These are phyloP conservation scores for Nothomitra cinnamomea DNA, from an alignment of 2,329 filamentous ascomycete species.

Conservation along the genomic window DNA sequence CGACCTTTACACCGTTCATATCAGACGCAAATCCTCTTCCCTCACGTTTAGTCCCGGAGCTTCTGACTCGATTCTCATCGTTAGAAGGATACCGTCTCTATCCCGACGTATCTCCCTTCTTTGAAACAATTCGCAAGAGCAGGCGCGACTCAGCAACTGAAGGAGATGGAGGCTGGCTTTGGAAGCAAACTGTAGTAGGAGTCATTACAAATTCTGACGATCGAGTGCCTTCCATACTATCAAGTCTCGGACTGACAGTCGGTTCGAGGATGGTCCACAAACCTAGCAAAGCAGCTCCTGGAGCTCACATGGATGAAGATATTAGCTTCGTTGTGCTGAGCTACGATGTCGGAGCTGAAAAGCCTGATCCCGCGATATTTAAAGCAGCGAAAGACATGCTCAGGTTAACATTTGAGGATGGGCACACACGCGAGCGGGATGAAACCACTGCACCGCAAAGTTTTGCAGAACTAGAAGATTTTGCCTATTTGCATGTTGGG, in stretches of 20 bases:
- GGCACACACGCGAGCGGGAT: neutral
- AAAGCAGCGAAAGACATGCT: constrained; percentile 32
- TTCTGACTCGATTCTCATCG: constrained; percentile 37
- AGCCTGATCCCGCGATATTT: constrained; percentile 41
- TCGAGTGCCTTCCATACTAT: constrained; percentile 36
- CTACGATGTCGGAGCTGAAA: constrained; percentile 44
- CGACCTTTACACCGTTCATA: constrained; percentile 32
- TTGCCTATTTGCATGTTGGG: constrained; percentile 34
- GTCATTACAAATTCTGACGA: constrained; percentile 48
- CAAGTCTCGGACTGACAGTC: constrained; percentile 34
- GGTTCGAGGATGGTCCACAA: neutral
- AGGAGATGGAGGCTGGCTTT: constrained; percentile 16
- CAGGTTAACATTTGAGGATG: neutral
- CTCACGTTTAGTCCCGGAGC: constrained; percentile 26
- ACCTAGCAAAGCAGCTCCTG: neutral
- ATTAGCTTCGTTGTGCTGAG: constrained; percentile 44
- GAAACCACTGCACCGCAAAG: constrained; percentile 2
- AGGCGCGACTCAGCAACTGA: constrained; percentile 1
- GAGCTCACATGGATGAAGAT: constrained; percentile 15
- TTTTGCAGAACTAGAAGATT: constrained; percentile 6
- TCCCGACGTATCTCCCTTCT: constrained; percentile 27
- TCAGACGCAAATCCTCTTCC: constrained; percentile 22
- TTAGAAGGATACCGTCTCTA: constrained; percentile 34
- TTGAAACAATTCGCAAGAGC: constrained; percentile 24
- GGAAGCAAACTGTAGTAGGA: constrained; percentile 31